Evolutionary conservation across 345 rosid genomes (phyloP), one percentile per base, ranked within the genome.

Genomic region (Tarenaya hassleriana): DNA sequence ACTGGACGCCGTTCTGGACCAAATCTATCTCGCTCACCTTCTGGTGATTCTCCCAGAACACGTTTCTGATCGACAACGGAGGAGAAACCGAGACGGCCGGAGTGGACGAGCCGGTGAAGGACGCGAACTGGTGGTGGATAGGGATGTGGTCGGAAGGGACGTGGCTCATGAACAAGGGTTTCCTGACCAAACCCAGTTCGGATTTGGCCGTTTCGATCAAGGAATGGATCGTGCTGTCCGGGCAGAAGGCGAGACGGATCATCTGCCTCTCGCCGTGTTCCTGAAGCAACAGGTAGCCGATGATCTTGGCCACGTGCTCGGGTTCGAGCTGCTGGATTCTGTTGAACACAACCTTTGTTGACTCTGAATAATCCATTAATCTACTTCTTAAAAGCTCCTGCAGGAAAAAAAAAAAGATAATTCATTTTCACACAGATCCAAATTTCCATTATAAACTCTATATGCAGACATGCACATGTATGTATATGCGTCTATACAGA

Each of bases 281-380:
- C 70, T 83, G 95, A 64, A 83, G 69, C 13, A 86, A 68, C 41
- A 88, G 79, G 58, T 81, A 92, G 3, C 94, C 96, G 7, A 91
- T 75, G 52, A 92, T 92, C 76, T 78, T 88, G 8, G 86, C 69
- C 14, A 81, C 95, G 49, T 76, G 73, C 45, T 92, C 96, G 5
- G 95, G 98, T 56, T 92, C 98, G 16, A 81, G 61, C 69, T 79
- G 64, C 53, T 83, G 90, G 67, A 92, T 88, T 73, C 96, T 80
- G 18, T 63, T 57, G 74, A 83, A 90, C 12, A 88, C 94, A 39
- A 75, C 67, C 55, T 80, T 83, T 34, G 94, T 87, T 45, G 98
- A 77, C 66, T 80, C 88, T 2, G 86, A 60, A 58, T 81, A 83
- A 74, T 88, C 84, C 98, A 92, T 86, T 52, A n/a, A n/a, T 70